Evolutionary conservation across 2,329 filamentous ascomycete species (phyloP).

Genomic region (Epichloe aotearoae): DNA sequence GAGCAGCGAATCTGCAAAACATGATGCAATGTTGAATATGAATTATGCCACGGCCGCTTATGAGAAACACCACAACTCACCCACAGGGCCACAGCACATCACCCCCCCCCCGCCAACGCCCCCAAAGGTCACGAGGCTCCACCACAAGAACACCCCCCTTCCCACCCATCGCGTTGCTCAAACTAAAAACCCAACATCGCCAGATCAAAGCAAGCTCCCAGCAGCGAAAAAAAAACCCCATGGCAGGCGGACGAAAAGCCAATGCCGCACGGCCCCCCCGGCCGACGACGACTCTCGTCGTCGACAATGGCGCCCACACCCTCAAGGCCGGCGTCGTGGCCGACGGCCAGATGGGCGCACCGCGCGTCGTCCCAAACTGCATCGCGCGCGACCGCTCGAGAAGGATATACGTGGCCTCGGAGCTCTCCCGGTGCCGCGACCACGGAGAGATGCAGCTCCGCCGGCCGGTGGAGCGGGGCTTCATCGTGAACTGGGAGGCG

Average conservation of each 20-base stretch:
- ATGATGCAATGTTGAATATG: neutral
- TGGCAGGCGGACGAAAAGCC: conserved; percentile 37
- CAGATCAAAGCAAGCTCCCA: neutral
- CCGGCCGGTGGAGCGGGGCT: conserved; percentile 86
- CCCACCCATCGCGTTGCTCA: too few relatives aligned
- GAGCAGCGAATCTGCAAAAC: neutral
- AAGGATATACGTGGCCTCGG: conserved; percentile 65
- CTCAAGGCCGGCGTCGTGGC: conserved; percentile 77
- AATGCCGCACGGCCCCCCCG: conserved; percentile 37
- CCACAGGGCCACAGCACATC: too few relatives aligned
- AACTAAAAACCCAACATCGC: neutral
- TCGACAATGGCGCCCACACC: conserved; percentile 87
- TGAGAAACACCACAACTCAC: neutral
- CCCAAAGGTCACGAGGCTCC: too few relatives aligned
- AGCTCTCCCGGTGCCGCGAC: conserved; percentile 68
- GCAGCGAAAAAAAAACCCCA: conserved; percentile 9
- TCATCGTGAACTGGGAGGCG: conserved; percentile 91
- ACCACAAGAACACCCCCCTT: too few relatives aligned
- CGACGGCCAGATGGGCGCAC: conserved; percentile 35
- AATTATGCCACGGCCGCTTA: neutral
- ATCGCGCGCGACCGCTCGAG: conserved; percentile 71
- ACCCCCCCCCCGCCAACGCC: too few relatives aligned
- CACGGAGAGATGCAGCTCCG: conserved; percentile 82
- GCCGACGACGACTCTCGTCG: conserved; percentile 59
- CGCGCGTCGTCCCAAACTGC: conserved; percentile 71